Evolutionary conservation across 257 asterid genomes (phyloP), one percentile per base, ranked within the genome.

Genomic region (Gynochthodes officinalis): DNA sequence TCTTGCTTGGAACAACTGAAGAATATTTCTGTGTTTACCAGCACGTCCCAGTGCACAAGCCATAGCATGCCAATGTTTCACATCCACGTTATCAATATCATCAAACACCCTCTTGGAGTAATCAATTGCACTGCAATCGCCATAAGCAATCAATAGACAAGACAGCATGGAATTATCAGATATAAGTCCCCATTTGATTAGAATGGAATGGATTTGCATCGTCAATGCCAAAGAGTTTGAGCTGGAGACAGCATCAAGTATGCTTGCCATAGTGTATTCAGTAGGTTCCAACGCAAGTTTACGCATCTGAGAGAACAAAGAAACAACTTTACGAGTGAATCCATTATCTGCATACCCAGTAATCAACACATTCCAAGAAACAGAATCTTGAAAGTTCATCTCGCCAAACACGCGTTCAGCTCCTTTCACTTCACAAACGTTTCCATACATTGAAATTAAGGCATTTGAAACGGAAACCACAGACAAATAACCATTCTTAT

Each of bases 361-460:
- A 40, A 70, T 64, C 52, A 70, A 71, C n/a, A 73, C 70, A 53
- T 71, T 70, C 80, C 80, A 76, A 13, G 76, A 76, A 37, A 76
- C 72, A n/a, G 53, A 43, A 64, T 70, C 72, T 28, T 15, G 68
- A 65, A 64, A 42, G 18, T 7, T 42, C 73, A 71, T 70, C 60
- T 64, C 80, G 5, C 58, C 61, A 43, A 70, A 76, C 61, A 76
- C 40, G 15, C 54, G 16, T 32, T 44, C 64, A 35, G 80, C 80
- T 10, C 55, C 33, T 23, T 30, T 39, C 32, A 76, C 62, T 7
- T 11, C 61, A 27, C 72, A 71, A 23, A 32, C 33, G 40, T 70
- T 76, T 32, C 71, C 80, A 76, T 76, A 76, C 76, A 76, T 42
- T 0, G 72, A 71, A 70, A 76, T 76, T 72, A 76, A 55, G 50